Evolutionary conservation across 2,329 filamentous ascomycete genomes (phyloP).

Genomic region (Colletotrichum godetiae): DNA sequence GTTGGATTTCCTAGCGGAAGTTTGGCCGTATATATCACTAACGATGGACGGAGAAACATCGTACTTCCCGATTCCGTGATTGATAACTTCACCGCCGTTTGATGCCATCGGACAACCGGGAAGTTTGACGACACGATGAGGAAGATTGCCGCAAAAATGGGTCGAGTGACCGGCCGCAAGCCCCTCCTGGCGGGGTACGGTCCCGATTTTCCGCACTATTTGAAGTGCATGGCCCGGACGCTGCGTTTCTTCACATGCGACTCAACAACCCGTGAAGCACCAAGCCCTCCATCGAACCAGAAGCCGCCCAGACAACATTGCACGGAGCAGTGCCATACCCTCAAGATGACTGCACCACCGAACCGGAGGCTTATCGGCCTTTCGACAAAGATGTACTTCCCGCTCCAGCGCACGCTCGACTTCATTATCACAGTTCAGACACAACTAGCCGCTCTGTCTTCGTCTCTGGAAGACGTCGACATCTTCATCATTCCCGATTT

Average conservation of each 20-base stretch:
- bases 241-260: background rate
- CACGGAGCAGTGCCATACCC: background rate
- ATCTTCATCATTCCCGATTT: slow-evolving; percentile 86
- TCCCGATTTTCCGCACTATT: slow-evolving; percentile 14
- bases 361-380: slow-evolving; percentile 75
- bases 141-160: background rate
- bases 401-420: slow-evolving; percentile 68
- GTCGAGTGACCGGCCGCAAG: background rate
- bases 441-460: slow-evolving; percentile 54
- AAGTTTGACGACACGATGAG: background rate
- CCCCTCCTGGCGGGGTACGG: background rate
- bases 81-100: too few species aligned
- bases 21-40: background rate
- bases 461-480: slow-evolving; percentile 56
- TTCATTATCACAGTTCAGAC: slow-evolving; percentile 64
- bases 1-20: background rate
- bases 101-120: background rate
- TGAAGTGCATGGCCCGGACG: background rate
- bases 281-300: background rate
- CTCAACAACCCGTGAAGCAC: background rate
- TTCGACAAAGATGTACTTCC: slow-evolving; percentile 85
- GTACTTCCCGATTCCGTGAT: too few species aligned
- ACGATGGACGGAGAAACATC: background rate
- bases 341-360: slow-evolving; percentile 13
- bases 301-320: too few species aligned